A percentile compares a stretch with the other conserved stretches of the same genome.
Conservation (phyloP, 441 rosid genomes). For the Monsonia emarginata region DNA sequence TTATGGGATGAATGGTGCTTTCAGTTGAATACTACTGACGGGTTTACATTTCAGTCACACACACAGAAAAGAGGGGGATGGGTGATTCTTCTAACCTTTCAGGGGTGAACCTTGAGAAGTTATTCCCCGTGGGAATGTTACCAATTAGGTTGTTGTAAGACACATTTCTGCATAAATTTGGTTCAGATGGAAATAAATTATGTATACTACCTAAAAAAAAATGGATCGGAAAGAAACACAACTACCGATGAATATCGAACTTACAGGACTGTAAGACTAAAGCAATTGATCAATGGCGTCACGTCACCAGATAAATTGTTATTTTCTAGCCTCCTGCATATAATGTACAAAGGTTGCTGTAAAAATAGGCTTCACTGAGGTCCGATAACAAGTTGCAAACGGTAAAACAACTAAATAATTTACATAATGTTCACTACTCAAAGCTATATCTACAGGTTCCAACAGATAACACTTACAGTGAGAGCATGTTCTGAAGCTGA, state of each 20-base stretch:
- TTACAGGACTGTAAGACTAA: slow-evolving; percentile 59
- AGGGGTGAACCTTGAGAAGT: slow-evolving; percentile 63
- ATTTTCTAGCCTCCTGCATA: slow-evolving; percentile 57
- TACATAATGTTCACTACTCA: not conserved
- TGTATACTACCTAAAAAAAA: not conserved
- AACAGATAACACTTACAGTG: slow-evolving; percentile 43
- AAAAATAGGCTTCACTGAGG: not conserved
- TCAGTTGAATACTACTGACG: slow-evolving; percentile 23
- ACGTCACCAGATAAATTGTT: slow-evolving; percentile 68
- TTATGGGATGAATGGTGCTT: slow-evolving; percentile 19
- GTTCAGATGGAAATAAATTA: slow-evolving; percentile 13
- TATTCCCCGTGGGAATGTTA: slow-evolving; percentile 59
- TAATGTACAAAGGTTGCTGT: not conserved
- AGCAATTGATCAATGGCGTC: slow-evolving; percentile 69
- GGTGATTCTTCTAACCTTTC: slow-evolving; percentile 25
- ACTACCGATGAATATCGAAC: slow-evolving; percentile 8
- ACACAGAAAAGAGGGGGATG: not conserved
- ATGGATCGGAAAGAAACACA: not conserved
- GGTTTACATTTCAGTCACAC: not conserved
- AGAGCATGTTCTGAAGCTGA: slow-evolving; percentile 64
- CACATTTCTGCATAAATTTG: slow-evolving; percentile 44
- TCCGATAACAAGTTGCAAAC: not conserved
- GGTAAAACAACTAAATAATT: not conserved
- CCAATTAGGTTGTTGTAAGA: slow-evolving; percentile 76
- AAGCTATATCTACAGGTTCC: not conserved